phyloP scores from a whole-genome alignment of 2,329 filamentous ascomycete genomes.

The Alternaria triticimaculans region DNA sequence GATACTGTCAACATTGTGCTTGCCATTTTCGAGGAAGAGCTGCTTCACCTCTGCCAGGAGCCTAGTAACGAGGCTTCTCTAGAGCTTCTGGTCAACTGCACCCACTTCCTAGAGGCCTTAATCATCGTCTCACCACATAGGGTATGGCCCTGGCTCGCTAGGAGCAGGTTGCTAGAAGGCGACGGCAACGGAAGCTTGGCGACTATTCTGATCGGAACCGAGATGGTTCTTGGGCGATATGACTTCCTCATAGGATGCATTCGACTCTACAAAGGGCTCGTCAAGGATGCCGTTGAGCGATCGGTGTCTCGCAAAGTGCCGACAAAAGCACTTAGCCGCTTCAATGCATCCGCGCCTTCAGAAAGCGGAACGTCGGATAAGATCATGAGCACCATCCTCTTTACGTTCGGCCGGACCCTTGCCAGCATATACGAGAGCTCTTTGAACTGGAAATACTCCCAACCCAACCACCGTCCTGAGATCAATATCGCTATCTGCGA shows the following conservation, averaged over 20 bases:
- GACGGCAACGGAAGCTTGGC: constrained; percentile 78
- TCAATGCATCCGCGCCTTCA: constrained; percentile 55
- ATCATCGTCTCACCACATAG: constrained; percentile 76
- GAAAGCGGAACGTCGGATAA: constrained; percentile 80
- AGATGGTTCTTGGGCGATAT: constrained; percentile 78
- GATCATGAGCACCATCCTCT: constrained; percentile 72
- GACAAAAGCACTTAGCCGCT: constrained; percentile 58
- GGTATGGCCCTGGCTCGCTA: constrained; percentile 87
- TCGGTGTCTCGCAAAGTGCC: constrained; percentile 70
- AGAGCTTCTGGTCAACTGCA: constrained; percentile 74
- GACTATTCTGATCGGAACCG: constrained; percentile 79
- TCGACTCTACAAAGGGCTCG: constrained; percentile 73
- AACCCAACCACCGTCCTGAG: constrained; percentile 69
- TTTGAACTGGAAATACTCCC: constrained; percentile 81
- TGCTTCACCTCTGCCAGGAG: constrained; percentile 56
- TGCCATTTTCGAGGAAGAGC: constrained; percentile 79
- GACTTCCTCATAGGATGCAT: constrained; percentile 78
- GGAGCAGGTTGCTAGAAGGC: constrained; percentile 79
- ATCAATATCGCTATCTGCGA: constrained; percentile 72
- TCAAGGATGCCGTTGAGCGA: constrained; percentile 76
- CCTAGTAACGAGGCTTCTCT: constrained; percentile 69
- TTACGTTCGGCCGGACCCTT: constrained; percentile 75
- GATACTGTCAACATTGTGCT: constrained; percentile 85
- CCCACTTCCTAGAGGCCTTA: constrained; percentile 79
- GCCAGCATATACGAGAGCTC: constrained; percentile 87